These are phyloP conservation scores for Solanum corneliomulleri DNA, from an alignment of 257 asterid genomes.

Conservation along the genomic window DNA sequence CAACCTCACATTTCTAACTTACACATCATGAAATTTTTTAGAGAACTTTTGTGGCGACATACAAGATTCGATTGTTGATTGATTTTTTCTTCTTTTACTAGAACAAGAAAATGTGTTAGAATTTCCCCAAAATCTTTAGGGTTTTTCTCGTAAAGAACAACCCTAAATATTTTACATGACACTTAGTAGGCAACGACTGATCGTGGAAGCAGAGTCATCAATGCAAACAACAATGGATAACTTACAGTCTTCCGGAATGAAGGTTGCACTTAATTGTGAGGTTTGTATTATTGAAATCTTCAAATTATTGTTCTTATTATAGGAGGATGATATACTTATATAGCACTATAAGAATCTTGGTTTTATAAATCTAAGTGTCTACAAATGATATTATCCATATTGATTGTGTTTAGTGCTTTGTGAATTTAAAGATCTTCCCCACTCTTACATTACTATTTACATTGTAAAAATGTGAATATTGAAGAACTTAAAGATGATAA, in stretches of 20 bases:
- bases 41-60: neutral
- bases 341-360: neutral
- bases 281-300: slow-evolving; percentile 14
- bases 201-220: slow-evolving; percentile 45
- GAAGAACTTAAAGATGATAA: neutral
- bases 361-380: neutral
- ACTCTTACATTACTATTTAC: neutral
- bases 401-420: neutral
- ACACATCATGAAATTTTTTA: neutral
- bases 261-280: slow-evolving; percentile 83
- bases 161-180: slow-evolving; percentile 66
- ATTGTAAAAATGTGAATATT: neutral
- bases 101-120: slow-evolving; percentile 46
- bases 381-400: neutral
- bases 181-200: slow-evolving; percentile 66
- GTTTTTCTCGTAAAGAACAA: slow-evolving; percentile 72
- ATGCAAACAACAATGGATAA: slow-evolving; percentile 88
- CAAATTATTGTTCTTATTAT: neutral
- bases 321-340: neutral
- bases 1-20: neutral
- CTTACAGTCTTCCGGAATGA: slow-evolving; percentile 68
- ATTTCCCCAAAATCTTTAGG: slow-evolving; percentile 76
- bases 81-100: slow-evolving; percentile 36
- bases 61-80: neutral
- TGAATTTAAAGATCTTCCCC: neutral